These are phyloP conservation scores for Mortierella sp. DNA, from an alignment of 371 early-diverging fungal species.

Conservation along the genomic window DNA sequence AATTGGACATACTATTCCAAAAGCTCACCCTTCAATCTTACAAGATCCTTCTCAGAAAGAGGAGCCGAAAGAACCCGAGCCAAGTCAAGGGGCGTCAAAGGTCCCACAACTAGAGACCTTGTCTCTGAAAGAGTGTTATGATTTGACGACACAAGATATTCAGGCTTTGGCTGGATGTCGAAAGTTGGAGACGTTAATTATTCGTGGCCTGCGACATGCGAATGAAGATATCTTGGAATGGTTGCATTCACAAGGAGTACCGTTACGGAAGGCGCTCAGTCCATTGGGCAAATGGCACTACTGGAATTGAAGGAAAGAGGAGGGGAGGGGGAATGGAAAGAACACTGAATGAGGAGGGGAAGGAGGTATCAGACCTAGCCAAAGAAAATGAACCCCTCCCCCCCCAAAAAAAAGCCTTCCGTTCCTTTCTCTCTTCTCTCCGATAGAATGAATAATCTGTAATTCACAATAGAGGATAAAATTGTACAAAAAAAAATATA, in stretches of 20 bases:
- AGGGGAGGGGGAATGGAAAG: not conserved
- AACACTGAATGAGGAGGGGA: not conserved
- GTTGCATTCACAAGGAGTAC: conserved; percentile 47
- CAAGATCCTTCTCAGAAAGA: not conserved
- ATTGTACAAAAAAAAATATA: too few relatives aligned
- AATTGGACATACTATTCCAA: conserved; percentile 15
- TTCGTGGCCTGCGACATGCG: conserved; percentile 41
- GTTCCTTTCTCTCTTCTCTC: not conserved
- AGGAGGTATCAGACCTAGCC: too few relatives aligned
- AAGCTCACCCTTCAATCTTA: not conserved
- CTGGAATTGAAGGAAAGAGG: conserved; percentile 12
- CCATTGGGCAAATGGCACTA: conserved; percentile 45
- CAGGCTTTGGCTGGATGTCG: conserved; percentile 35
- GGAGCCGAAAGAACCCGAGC: not conserved
- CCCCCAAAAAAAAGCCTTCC: not conserved
- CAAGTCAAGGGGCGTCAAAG: not conserved
- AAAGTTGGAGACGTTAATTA: conserved; percentile 32
- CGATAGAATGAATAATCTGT: not conserved
- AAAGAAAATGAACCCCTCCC: not conserved
- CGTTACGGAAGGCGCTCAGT: conserved; percentile 29
- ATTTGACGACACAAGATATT: conserved; percentile 31
- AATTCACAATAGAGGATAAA: too few relatives aligned
- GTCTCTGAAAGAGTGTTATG: conserved; percentile 37
- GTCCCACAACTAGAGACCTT: conserved; percentile 25
- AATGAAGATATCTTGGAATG: conserved; percentile 32